Conservation (phyloP, 306 rosid genomes). For the Fragaria ananassa region DNA sequence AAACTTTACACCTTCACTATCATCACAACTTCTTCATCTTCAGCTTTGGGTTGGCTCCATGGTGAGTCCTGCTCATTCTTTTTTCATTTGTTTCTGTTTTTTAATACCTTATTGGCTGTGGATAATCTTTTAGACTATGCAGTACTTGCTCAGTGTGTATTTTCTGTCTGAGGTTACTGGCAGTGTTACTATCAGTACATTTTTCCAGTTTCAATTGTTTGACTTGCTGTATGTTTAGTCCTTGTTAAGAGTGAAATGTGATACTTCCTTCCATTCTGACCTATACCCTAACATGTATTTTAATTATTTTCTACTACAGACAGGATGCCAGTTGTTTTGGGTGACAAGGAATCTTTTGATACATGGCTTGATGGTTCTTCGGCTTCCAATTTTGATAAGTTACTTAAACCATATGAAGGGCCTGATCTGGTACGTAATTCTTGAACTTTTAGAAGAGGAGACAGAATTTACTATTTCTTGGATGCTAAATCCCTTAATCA, state of each 20-base stretch:
- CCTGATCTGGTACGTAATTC: constrained; percentile 65
- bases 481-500: constrained; percentile 11
- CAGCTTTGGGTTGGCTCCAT: constrained; percentile 81
- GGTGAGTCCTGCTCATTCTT: constrained; percentile 47
- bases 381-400: constrained; percentile 43
- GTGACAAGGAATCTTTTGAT: constrained; percentile 66
- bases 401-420: constrained; percentile 73
- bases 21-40: constrained; percentile 72
- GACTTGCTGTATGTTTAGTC: neutral
- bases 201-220: neutral
- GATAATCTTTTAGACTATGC: neutral
- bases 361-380: constrained; percentile 60
- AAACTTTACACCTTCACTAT: constrained; percentile 67
- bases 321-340: constrained; percentile 91
- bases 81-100: neutral
- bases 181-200: neutral
- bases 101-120: neutral
- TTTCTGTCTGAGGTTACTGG: neutral
- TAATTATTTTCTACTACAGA: constrained; percentile 40
- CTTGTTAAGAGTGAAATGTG: constrained; percentile 11
- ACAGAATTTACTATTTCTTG: neutral
- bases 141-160: neutral
- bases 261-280: neutral
- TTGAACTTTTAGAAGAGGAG: constrained; percentile 1
- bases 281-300: constrained; percentile 4